Evolutionary conservation across 164 flowering plant species (phyloP).

Genomic region (Buxus sempervirens): DNA sequence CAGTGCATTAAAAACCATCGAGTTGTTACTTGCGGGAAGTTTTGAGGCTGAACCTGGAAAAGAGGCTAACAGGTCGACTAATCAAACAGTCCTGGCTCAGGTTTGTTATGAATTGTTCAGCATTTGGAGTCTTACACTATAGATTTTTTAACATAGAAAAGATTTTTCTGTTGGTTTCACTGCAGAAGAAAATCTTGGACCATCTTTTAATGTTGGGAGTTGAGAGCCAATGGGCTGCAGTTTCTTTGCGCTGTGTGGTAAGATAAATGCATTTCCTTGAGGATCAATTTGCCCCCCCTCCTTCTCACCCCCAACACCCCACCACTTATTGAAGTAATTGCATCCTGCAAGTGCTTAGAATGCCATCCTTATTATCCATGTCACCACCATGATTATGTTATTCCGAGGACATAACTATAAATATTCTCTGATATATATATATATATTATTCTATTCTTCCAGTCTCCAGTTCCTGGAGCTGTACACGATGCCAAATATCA

Average conservation of each 20-base stretch:
- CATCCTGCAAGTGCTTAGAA: no score
- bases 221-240: conserved; percentile 98
- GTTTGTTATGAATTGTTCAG: conserved; percentile 31
- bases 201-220: conserved; percentile 84
- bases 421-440: no score
- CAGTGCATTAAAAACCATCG: conserved; percentile 76
- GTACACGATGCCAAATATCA: no score
- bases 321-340: no score
- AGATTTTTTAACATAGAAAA: background rate
- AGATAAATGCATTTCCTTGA: conserved; percentile 18
- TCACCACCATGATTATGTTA: no score
- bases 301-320: no score
- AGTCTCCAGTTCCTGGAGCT: no score
- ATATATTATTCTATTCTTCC: no score
- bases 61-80: conserved; percentile 57
- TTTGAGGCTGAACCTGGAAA: conserved; percentile 57
- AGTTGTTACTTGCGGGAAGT: conserved; percentile 59
- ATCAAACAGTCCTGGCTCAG: conserved; percentile 86
- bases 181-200: conserved; percentile 76
- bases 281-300: no score
- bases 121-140: background rate
- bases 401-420: no score
- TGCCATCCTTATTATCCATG: no score
- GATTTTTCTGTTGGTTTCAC: conserved; percentile 13
- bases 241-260: conserved; percentile 85